These are phyloP conservation scores for Asclepias syriaca DNA, from an alignment of 257 asterid genomes.

Conservation along the genomic window DNA sequence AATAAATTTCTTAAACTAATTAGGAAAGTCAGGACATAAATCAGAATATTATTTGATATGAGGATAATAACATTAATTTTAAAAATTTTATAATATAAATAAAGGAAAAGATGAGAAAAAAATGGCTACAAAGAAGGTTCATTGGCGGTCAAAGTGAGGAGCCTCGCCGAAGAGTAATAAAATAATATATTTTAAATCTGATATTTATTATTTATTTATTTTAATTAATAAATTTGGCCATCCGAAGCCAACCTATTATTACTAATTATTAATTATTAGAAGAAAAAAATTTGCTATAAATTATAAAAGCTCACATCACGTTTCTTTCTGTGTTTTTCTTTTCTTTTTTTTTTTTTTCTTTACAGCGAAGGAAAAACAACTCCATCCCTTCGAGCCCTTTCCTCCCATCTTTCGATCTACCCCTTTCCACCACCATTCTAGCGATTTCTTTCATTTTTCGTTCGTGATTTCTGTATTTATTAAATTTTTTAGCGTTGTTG, in stretches of 20 bases:
- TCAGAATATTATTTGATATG: too few species aligned
- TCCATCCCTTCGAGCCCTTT: not conserved
- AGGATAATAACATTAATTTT: too few species aligned
- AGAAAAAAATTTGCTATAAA: too few species aligned
- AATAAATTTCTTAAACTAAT: too few species aligned
- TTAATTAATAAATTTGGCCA: slow-evolving; percentile 19
- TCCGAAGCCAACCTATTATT: not conserved
- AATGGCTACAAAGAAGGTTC: slow-evolving; percentile 41
- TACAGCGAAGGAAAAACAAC: slow-evolving; percentile 14
- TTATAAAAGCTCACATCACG: too few species aligned
- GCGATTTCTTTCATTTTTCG: slow-evolving; percentile 11
- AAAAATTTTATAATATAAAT: too few species aligned
- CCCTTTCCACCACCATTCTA: slow-evolving; percentile 26
- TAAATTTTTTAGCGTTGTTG: not conserved
- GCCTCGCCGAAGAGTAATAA: slow-evolving; percentile 18
- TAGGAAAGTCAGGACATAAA: too few species aligned
- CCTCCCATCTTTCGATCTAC: slow-evolving; percentile 21
- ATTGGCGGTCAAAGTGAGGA: slow-evolving; percentile 45
- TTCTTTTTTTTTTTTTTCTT: not conserved
- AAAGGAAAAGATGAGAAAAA: slow-evolving; percentile 35
- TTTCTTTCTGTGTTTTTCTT: too few species aligned
- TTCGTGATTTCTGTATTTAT: slow-evolving; percentile 1
- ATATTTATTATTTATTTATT: too few species aligned
- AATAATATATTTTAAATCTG: not conserved
- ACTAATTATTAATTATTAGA: too few species aligned